A percentile compares a stretch with the other conserved stretches of the same genome.
phyloP scores from a whole-genome alignment of 345 rosid species.

The Populus pruinosa region DNA sequence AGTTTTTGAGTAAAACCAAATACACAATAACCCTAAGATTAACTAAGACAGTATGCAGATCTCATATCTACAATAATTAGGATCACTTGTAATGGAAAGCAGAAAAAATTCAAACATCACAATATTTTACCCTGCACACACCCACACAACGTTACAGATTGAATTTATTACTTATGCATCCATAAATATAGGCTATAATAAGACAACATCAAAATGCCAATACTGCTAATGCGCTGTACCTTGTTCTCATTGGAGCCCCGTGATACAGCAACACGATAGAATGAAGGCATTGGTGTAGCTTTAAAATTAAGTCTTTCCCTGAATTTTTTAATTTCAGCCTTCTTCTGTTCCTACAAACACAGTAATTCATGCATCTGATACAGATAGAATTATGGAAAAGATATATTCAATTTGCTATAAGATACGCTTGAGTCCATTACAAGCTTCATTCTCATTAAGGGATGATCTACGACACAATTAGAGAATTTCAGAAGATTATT shows the following conservation, averaged over 20 bases:
- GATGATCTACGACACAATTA: not conserved
- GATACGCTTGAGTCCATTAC: not conserved
- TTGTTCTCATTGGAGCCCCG: constrained; percentile 40
- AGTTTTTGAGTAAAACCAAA: not conserved
- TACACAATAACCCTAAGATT: not conserved
- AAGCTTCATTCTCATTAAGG: not conserved
- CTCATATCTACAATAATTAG: not conserved
- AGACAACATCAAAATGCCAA: constrained; percentile 3
- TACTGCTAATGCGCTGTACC: constrained; percentile 35
- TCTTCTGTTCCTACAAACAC: constrained; percentile 51
- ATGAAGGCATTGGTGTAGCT: constrained; percentile 88
- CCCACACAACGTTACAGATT: not conserved
- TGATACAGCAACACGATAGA: constrained; percentile 41
- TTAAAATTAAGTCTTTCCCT: constrained; percentile 79
- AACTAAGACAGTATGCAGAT: not conserved
- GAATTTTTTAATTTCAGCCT: constrained; percentile 61
- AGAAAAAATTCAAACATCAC: not conserved
- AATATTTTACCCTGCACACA: not conserved
- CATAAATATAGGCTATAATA: not conserved
- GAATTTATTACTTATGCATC: not conserved
- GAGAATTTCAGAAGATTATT: not conserved
- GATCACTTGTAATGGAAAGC: not conserved
- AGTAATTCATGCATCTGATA: not conserved
- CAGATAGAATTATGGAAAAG: not conserved
- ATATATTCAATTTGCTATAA: not conserved